Percentiles rank a stretch among this genome's conserved stretches.
These are phyloP conservation scores for Sphaerosporella brunnea DNA, from an alignment of 495 filamentous ascomycete species.

Conservation along the genomic window DNA sequence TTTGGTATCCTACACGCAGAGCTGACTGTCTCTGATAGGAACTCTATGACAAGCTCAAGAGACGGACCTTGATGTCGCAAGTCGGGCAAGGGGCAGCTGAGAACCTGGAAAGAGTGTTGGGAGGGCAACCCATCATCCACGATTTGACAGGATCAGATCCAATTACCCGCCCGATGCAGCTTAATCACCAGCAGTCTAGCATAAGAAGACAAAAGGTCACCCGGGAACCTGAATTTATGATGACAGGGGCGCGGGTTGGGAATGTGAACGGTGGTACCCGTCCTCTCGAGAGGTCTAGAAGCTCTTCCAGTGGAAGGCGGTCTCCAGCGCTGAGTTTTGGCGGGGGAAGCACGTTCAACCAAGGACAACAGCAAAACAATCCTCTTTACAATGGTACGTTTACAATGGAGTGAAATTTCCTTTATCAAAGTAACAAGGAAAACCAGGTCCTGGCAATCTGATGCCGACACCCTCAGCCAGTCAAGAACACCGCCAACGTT, in stretches of 20 bases:
- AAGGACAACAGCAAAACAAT: background rate
- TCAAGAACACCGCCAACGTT: conserved; percentile 19
- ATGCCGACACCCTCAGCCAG: conserved; percentile 7
- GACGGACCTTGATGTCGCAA: conserved; percentile 26
- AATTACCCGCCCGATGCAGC: background rate
- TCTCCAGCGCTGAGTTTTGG: background rate
- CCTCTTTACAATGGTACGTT: background rate
- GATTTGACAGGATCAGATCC: background rate
- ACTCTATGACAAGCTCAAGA: conserved; percentile 69
- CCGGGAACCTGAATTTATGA: conserved; percentile 13
- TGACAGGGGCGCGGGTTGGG: conserved; percentile 14
- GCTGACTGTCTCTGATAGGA: conserved; percentile 32
- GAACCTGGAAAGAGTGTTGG: conserved; percentile 12
- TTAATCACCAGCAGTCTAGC: background rate
- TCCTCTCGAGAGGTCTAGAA: background rate
- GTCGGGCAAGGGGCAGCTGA: conserved; percentile 16
- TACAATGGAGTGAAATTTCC: background rate
- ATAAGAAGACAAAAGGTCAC: background rate
- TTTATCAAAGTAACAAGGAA: conserved; percentile 3
- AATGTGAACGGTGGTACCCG: conserved; percentile 8
- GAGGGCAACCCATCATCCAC: background rate
- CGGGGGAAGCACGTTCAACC: background rate
- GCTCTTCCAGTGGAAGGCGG: background rate
- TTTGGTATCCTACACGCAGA: too few species aligned
- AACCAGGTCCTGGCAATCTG: background rate